phyloP scores from a whole-genome alignment of 257 asterid genomes.

The Osmanthus fragrans region DNA sequence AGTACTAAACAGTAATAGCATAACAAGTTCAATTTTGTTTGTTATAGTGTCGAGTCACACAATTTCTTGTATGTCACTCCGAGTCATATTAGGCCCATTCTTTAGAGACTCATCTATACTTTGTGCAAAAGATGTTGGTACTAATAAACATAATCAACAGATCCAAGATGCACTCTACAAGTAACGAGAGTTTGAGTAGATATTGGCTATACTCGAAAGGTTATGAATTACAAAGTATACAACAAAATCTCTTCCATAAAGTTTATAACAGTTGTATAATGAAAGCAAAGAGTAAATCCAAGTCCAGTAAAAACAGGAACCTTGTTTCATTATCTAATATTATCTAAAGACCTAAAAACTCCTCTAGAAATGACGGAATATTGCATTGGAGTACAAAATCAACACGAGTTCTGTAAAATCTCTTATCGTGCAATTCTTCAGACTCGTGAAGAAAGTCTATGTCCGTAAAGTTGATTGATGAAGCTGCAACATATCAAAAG shows the following conservation, averaged over 20 bases:
- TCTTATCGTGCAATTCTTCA: not conserved
- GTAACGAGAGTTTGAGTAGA: too few species aligned
- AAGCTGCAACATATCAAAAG: not conserved
- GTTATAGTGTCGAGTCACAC: not conserved
- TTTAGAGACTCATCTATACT: too few species aligned
- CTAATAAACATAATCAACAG: too few species aligned
- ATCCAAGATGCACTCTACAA: too few species aligned
- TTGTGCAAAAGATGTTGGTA: too few species aligned
- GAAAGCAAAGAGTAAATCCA: not conserved
- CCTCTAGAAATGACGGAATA: not conserved
- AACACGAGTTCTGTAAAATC: not conserved
- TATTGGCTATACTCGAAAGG: not conserved
- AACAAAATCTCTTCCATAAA: not conserved
- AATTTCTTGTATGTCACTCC: too few species aligned
- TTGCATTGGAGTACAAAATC: not conserved
- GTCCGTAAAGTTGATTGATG: not conserved
- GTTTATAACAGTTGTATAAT: not conserved
- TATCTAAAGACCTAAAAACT: not conserved
- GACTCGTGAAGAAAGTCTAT: not conserved
- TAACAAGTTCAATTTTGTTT: not conserved
- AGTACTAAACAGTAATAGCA: not conserved
- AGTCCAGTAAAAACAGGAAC: not conserved
- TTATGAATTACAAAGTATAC: not conserved
- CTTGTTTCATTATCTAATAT: not conserved
- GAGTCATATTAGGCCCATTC: too few species aligned